A percentile compares a stretch with the other conserved stretches of the same genome.
phyloP scores from a whole-genome alignment of 495 filamentous ascomycete species.

The Penicillium desertorum region DNA sequence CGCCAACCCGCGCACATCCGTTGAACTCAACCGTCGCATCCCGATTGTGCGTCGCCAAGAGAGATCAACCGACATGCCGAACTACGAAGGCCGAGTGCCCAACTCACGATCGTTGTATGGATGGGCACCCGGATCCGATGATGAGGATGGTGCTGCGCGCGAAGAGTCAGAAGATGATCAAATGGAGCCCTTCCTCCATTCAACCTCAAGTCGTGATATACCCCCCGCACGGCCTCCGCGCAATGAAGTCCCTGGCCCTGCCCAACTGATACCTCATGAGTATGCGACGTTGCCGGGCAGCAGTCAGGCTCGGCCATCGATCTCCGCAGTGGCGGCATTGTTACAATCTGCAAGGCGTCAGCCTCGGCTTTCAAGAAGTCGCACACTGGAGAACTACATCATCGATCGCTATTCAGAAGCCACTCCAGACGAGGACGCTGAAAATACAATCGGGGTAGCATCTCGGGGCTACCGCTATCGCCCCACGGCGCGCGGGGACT shows the following conservation, averaged over 20 bases:
- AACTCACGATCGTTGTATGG: slow-evolving; percentile 55
- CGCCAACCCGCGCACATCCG: slow-evolving; percentile 30
- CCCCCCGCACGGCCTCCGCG: slow-evolving; percentile 30
- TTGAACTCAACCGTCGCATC: slow-evolving; percentile 46
- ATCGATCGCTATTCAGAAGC: slow-evolving; percentile 41
- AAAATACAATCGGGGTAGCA: slow-evolving; percentile 26
- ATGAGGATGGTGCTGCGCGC: slow-evolving; percentile 45
- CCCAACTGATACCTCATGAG: slow-evolving; percentile 15
- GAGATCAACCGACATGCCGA: slow-evolving; percentile 29
- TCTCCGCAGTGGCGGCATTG: slow-evolving; percentile 44
- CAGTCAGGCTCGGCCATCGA: slow-evolving; percentile 21
- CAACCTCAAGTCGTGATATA: slow-evolving; percentile 31
- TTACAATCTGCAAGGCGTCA: slow-evolving; percentile 52
- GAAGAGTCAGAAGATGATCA: slow-evolving; percentile 37
- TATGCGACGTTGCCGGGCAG: slow-evolving; percentile 18
- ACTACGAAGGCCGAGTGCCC: slow-evolving; percentile 52
- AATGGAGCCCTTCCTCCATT: slow-evolving; percentile 31
- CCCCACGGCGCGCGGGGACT: slow-evolving; percentile 34
- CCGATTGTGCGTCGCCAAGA: slow-evolving; percentile 43
- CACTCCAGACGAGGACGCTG: slow-evolving; percentile 37
- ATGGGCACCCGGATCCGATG: slow-evolving; percentile 59
- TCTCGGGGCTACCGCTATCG: slow-evolving; percentile 41
- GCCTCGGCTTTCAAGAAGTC: slow-evolving; percentile 43
- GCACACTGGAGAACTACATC: slow-evolving; percentile 49
- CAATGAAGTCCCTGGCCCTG: slow-evolving; percentile 22